Evolutionary conservation across 2,329 filamentous ascomycete species (phyloP).

Genomic region (Tolypocladium tropicale): DNA sequence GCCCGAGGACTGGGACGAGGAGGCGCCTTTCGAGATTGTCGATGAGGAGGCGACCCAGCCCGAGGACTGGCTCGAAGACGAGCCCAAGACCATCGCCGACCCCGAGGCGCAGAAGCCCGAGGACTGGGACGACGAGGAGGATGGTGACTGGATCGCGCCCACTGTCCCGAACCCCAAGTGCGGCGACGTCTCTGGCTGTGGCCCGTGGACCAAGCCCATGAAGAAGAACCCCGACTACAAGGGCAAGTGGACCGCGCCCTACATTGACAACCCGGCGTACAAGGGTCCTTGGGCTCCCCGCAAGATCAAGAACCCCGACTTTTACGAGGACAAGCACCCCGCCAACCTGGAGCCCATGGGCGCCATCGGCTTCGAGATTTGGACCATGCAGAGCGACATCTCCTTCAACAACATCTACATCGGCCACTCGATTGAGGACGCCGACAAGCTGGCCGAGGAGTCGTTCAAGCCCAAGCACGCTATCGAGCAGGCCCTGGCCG

Average conservation of each 20-base stretch:
- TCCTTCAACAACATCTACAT: slow-evolving; percentile 99
- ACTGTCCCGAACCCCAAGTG: slow-evolving; percentile 95
- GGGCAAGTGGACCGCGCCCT: slow-evolving; percentile 93
- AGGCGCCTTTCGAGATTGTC: slow-evolving; percentile 90
- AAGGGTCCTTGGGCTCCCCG: slow-evolving; percentile 90
- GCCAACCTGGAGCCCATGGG: slow-evolving; percentile 97
- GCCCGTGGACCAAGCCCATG: slow-evolving; percentile 82
- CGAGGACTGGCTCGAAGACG: slow-evolving; percentile 91
- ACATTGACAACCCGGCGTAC: slow-evolving; percentile 95
- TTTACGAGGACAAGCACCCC: slow-evolving; percentile 94
- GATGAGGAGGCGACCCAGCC: slow-evolving; percentile 87
- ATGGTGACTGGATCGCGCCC: slow-evolving; percentile 91
- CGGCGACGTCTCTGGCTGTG: slow-evolving; percentile 84
- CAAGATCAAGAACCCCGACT: slow-evolving; percentile 95
- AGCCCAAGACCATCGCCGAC: slow-evolving; percentile 74
- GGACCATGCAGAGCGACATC: slow-evolving; percentile 99
- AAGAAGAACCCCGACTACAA: slow-evolving; percentile 96
- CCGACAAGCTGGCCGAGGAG: slow-evolving; percentile 78
- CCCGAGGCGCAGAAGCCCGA: slow-evolving; percentile 95
- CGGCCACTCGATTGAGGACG: slow-evolving; percentile 90
- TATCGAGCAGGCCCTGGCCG: slow-evolving; percentile 70
- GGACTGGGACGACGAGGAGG: slow-evolving; percentile 99
- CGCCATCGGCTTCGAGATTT: slow-evolving; percentile 97
- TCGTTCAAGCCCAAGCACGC: slow-evolving; percentile 83
- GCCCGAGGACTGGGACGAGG: slow-evolving; percentile 98